phyloP scores from a whole-genome alignment of 306 rosid species.

The Rosa lucieae region DNA sequence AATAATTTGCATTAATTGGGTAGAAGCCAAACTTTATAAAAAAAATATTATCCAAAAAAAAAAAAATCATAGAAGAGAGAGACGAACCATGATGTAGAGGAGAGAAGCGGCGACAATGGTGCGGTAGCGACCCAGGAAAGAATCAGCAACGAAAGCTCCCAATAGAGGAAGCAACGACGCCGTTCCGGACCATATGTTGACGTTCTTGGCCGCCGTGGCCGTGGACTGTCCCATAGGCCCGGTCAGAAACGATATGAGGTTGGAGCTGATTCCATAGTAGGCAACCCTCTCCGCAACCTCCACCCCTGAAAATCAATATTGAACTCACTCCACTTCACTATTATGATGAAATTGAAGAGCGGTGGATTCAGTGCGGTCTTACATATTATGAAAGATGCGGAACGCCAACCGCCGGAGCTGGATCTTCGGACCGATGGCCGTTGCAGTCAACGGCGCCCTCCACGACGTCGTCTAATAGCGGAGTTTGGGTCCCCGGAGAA shows the following conservation, averaged over 20 bases:
- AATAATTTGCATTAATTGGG: not conserved
- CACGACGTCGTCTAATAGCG: constrained; percentile 17
- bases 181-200: constrained; percentile 42
- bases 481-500: not conserved
- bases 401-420: constrained; percentile 44
- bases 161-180: constrained; percentile 36
- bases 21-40: not conserved
- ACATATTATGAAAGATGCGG: constrained; percentile 43
- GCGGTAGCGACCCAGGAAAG: constrained; percentile 41
- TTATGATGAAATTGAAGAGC: not conserved
- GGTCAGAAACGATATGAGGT: constrained; percentile 36
- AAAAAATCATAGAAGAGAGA: too few relatives aligned
- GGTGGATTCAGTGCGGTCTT: not conserved
- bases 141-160: constrained; percentile 41
- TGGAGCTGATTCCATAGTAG: constrained; percentile 37
- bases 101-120: constrained; percentile 27
- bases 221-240: constrained; percentile 37
- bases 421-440: constrained; percentile 32
- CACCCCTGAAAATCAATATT: constrained; percentile 23
- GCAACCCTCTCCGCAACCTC: constrained; percentile 41
- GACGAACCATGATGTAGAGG: constrained; percentile 32
- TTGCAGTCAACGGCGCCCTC: constrained; percentile 32
- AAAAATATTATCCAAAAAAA: not conserved
- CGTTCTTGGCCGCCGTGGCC: constrained; percentile 31
- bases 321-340: too few relatives aligned